These are phyloP conservation scores for Suillus luteus DNA, from an alignment of 768 basidiomycete genomes.

Conservation along the genomic window DNA sequence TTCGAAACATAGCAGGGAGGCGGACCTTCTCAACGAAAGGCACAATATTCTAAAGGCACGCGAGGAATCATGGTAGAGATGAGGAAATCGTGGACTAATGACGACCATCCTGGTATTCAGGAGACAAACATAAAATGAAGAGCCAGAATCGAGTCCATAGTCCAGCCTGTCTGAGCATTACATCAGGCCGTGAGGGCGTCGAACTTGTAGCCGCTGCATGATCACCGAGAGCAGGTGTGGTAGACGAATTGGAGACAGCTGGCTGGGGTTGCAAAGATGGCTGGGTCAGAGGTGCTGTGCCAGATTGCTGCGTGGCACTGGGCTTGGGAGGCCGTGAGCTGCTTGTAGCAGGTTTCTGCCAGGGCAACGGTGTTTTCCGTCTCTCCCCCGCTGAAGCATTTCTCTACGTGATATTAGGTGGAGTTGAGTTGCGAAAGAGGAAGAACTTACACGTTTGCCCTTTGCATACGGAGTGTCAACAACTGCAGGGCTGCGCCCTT, in stretches of 20 bases:
- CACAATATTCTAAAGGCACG: too few species aligned
- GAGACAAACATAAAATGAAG: not conserved
- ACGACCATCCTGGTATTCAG: not conserved
- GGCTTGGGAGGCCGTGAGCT: not conserved
- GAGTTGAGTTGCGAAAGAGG: too few species aligned
- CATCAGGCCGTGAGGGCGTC: not conserved
- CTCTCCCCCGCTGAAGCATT: not conserved
- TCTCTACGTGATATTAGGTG: not conserved
- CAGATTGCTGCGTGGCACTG: not conserved
- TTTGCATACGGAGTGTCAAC: too few species aligned
- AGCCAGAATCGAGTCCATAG: not conserved
- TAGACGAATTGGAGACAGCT: not conserved
- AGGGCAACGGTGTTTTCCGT: not conserved
- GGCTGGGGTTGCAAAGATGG: not conserved
- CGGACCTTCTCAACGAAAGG: not conserved
- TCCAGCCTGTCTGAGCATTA: not conserved
- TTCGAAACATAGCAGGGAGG: not conserved
- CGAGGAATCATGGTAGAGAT: too few species aligned
- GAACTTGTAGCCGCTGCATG: not conserved
- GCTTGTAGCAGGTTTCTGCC: not conserved
- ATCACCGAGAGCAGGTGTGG: not conserved
- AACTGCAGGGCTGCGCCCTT: too few species aligned
- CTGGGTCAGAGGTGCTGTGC: too few species aligned
- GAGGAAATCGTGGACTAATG: not conserved
- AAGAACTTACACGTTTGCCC: too few species aligned